Evolutionary conservation across 257 asterid species (phyloP).

Genomic region (Prunella vulgaris): DNA sequence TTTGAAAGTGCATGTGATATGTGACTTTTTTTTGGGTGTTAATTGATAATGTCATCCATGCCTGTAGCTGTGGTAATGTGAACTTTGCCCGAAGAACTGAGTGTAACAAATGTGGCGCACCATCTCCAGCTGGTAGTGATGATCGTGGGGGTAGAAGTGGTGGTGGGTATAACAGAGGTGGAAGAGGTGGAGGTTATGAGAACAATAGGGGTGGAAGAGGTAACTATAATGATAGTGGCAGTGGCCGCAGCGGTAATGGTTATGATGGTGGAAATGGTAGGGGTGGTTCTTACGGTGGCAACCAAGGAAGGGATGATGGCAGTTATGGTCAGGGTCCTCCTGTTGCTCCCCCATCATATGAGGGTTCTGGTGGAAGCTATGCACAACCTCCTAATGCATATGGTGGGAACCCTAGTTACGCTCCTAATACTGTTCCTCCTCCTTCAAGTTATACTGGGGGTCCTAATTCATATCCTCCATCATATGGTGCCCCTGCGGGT

Average conservation of each 20-base stretch:
- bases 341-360: slow-evolving; percentile 65
- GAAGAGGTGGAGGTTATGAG: slow-evolving; percentile 58
- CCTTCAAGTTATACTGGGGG: slow-evolving; percentile 93
- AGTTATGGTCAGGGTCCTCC: slow-evolving; percentile 71
- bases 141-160: slow-evolving; percentile 80
- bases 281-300: slow-evolving; percentile 60
- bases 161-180: slow-evolving; percentile 39
- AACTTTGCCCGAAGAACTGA: slow-evolving; percentile 98
- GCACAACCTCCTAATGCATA: slow-evolving; percentile 60
- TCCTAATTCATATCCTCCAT: slow-evolving; percentile 81
- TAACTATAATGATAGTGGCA: slow-evolving; percentile 44
- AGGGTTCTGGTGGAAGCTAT: slow-evolving; percentile 53
- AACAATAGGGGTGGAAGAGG: slow-evolving; percentile 57
- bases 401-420: slow-evolving; percentile 62
- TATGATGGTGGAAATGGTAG: slow-evolving; percentile 44
- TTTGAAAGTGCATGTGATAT: slow-evolving; percentile 13
- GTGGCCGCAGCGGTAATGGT: slow-evolving; percentile 54
- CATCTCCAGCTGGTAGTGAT: slow-evolving; percentile 78
- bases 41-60: slow-evolving; percentile 41
- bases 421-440: slow-evolving; percentile 75
- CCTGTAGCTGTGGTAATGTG: slow-evolving; percentile 95
- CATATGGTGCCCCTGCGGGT: slow-evolving; percentile 81
- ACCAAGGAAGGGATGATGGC: slow-evolving; percentile 65
- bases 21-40: slow-evolving; percentile 25
- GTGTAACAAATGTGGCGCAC: slow-evolving; percentile 95